These are phyloP conservation scores for Larix kaempferi DNA, from an alignment of 75 land plant genomes.

Conservation along the genomic window DNA sequence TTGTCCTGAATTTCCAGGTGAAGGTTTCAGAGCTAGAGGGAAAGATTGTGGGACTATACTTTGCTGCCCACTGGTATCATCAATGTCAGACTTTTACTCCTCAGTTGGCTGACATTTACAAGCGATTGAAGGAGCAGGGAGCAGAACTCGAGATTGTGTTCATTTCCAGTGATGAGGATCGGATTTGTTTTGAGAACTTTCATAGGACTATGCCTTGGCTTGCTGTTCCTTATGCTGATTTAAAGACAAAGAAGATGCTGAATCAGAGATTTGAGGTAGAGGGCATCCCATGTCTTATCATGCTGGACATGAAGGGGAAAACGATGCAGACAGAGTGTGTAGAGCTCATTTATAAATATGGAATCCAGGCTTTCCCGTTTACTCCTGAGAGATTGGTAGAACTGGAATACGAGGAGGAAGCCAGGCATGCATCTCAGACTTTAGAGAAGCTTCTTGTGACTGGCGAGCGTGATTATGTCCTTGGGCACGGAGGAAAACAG, in stretches of 20 bases:
- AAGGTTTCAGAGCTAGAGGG: conserved; percentile 41
- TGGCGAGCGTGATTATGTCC: conserved; percentile 39
- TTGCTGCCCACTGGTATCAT: conserved; percentile 69
- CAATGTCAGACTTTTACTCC: conserved; percentile 54
- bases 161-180: conserved; percentile 58
- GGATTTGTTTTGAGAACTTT: conserved; percentile 34
- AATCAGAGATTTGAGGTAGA: conserved; percentile 40
- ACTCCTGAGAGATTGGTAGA: conserved; percentile 41
- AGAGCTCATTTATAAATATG: conserved; percentile 37
- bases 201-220: conserved; percentile 63
- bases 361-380: conserved; percentile 49
- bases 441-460: conserved; percentile 37
- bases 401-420: conserved; percentile 40
- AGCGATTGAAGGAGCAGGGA: conserved; percentile 25
- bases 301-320: conserved; percentile 38
- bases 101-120: conserved; percentile 28
- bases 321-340: conserved; percentile 28
- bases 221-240: conserved; percentile 54
- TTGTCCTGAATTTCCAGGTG: conserved; percentile 24
- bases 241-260: conserved; percentile 36
- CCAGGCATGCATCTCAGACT: conserved; percentile 43
- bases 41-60: conserved; percentile 51
- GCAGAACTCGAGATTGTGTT: conserved; percentile 51
- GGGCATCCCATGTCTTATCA: conserved; percentile 50
- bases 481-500: conserved; percentile 22